Evolutionary conservation across 805 yeast genomes (phyloP).

Genomic region (Allodekkera sacchari): DNA sequence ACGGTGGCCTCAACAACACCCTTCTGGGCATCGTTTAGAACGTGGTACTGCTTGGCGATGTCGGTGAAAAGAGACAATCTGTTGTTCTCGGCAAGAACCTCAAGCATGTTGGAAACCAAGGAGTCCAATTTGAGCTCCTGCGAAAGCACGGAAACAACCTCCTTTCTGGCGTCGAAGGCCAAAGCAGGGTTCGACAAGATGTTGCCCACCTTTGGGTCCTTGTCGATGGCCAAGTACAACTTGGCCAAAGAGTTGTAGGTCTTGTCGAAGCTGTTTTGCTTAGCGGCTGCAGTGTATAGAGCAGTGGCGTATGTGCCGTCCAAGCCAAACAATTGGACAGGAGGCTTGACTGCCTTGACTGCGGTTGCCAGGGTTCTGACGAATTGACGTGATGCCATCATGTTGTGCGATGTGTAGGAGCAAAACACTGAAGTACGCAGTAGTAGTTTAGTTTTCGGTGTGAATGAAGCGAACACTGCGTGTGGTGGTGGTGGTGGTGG

Average conservation of each 20-base stretch:
- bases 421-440: no score
- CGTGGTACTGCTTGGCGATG: conserved; percentile 62
- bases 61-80: conserved; percentile 64
- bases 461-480: no score
- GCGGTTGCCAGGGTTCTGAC: conserved; percentile 70
- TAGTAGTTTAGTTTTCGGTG: conserved; percentile 2
- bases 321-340: conserved; percentile 88
- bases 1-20: conserved; percentile 92
- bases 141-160: conserved; percentile 56
- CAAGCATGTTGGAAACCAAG: conserved; percentile 70
- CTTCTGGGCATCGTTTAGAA: conserved; percentile 78
- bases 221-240: conserved; percentile 44
- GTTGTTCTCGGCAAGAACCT: conserved; percentile 89
- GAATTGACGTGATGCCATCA: conserved; percentile 58
- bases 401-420: conserved; percentile 4
- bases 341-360: conserved; percentile 51
- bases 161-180: conserved; percentile 62
- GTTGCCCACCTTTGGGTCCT: conserved; percentile 55
- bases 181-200: conserved; percentile 79
- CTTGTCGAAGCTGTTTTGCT: conserved; percentile 63
- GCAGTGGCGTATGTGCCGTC: conserved; percentile 98
- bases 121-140: conserved; percentile 47
- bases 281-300: conserved; percentile 82
- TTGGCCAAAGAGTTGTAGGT: conserved; percentile 58
- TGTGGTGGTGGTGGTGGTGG: no score